These are phyloP conservation scores for Neofusicoccum kwambonambiense DNA, from an alignment of 2,329 filamentous ascomycete genomes.

Conservation along the genomic window DNA sequence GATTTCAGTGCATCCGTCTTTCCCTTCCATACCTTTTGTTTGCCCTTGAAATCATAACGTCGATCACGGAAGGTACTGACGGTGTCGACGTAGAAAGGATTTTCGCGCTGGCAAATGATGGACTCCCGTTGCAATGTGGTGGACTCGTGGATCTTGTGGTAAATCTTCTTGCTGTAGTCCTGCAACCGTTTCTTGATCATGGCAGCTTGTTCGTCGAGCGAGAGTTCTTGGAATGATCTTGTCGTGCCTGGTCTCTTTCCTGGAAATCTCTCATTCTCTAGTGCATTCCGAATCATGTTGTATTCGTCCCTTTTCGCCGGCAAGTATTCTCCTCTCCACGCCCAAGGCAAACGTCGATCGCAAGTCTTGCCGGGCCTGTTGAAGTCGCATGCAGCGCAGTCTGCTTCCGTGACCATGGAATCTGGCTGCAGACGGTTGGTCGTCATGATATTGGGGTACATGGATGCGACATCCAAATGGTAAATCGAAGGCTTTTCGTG, in stretches of 20 bases:
- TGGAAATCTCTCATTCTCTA: constrained; percentile 91
- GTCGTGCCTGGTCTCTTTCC: constrained; percentile 68
- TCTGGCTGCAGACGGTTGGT: constrained; percentile 96
- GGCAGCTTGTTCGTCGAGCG: constrained; percentile 75
- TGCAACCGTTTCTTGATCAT: constrained; percentile 85
- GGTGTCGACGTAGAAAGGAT: constrained; percentile 97
- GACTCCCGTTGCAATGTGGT: constrained; percentile 91
- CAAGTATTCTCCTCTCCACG: constrained; percentile 96
- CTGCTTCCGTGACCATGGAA: constrained; percentile 96
- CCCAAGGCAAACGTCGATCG: constrained; percentile 90
- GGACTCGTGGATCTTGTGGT: constrained; percentile 97
- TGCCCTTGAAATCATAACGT: constrained; percentile 96
- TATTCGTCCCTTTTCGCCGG: constrained; percentile 97
- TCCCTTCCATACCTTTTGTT: constrained; percentile 97
- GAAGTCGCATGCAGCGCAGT: constrained; percentile 97
- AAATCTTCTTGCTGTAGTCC: constrained; percentile 96
- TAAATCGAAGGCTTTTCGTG: constrained; percentile 89
- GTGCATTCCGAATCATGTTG: constrained; percentile 93
- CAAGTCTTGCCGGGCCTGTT: constrained; percentile 97
- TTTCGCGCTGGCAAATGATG: constrained; percentile 97
- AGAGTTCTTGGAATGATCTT: constrained; percentile 77
- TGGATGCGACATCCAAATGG: constrained; percentile 96
- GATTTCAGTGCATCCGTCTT: constrained; percentile 87
- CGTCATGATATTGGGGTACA: constrained; percentile 99
- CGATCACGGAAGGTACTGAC: constrained; percentile 95